Percentiles rank a stretch among this genome's conserved stretches.
These are phyloP conservation scores for Cutaneotrichosporon sp. DNA, from an alignment of 1,284 basidiomycete species.

Conservation along the genomic window DNA sequence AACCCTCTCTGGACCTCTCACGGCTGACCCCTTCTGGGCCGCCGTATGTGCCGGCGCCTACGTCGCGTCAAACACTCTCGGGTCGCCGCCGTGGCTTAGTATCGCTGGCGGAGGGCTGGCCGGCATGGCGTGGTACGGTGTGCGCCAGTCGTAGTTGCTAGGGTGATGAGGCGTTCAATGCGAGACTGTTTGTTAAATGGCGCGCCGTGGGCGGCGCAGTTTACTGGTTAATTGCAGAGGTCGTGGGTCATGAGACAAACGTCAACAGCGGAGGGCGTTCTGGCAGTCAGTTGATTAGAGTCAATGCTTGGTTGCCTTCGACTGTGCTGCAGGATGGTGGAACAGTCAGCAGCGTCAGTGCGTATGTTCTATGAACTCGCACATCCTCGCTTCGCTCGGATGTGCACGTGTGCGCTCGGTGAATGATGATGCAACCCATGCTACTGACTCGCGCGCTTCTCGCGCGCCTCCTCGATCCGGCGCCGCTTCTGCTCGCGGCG, in stretches of 20 bases:
- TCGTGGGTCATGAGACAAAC: too few relatives aligned
- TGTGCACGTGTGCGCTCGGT: background rate
- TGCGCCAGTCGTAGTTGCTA: slow-evolving; percentile 10
- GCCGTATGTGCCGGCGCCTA: slow-evolving; percentile 45
- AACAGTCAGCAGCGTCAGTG: background rate
- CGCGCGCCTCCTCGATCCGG: slow-evolving; percentile 12
- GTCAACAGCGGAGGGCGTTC: too few relatives aligned
- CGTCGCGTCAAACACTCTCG: slow-evolving; percentile 42
- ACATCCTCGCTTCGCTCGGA: too few relatives aligned
- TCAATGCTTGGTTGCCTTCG: too few relatives aligned
- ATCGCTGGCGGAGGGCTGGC: slow-evolving; percentile 46
- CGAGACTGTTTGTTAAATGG: too few relatives aligned
- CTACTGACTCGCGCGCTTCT: slow-evolving; percentile 8
- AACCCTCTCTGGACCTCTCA: slow-evolving; percentile 40
- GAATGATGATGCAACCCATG: background rate
- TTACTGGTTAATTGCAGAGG: too few relatives aligned
- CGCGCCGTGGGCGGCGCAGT: too few relatives aligned
- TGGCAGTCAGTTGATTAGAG: too few relatives aligned
- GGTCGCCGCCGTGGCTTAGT: slow-evolving; percentile 43
- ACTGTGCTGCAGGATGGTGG: too few relatives aligned
- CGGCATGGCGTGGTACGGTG: slow-evolving; percentile 50
- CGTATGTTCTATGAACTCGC: background rate
- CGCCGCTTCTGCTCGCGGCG: slow-evolving; percentile 3
- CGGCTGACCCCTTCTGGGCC: slow-evolving; percentile 51
- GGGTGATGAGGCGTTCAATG: too few relatives aligned